Percentiles rank a stretch among this genome's conserved stretches.
Evolutionary conservation across 306 rosid genomes (phyloP).

Genomic region (Cucurbita pepo): DNA sequence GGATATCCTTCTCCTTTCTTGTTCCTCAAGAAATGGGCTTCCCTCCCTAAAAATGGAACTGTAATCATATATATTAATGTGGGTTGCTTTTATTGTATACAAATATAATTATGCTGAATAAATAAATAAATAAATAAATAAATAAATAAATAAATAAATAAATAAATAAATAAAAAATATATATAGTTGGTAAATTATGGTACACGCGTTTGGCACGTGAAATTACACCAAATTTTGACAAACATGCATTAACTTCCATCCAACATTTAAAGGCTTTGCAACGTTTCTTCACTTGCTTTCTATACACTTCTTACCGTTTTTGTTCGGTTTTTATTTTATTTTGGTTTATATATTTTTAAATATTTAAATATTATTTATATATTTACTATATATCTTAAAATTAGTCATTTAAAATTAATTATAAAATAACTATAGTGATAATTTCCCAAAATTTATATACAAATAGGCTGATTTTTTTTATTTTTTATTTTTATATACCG

Average conservation of each 20-base stretch:
- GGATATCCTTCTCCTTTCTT: no score
- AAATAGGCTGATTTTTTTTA: no score
- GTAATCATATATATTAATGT: no score
- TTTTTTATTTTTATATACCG: no score
- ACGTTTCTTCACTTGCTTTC: background rate
- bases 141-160: no score
- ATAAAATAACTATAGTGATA: no score
- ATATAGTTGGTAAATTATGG: background rate
- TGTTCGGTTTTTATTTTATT: background rate
- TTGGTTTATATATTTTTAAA: no score
- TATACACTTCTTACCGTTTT: background rate
- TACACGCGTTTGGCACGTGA: background rate
- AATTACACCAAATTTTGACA: conserved; percentile 7
- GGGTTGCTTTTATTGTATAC: background rate
- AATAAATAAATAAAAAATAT: no score
- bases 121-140: background rate
- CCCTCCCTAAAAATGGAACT: background rate
- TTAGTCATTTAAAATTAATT: no score
- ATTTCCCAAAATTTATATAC: no score
- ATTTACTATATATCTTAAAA: no score
- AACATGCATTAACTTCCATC: conserved; percentile 1
- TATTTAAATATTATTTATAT: no score
- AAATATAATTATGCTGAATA: background rate
- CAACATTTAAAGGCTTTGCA: background rate
- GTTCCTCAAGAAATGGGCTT: background rate